Percentiles rank a stretch among this genome's conserved stretches.
phyloP scores from a whole-genome alignment of 805 yeast species.

The Schizosaccharomyces lindneri region DNA sequence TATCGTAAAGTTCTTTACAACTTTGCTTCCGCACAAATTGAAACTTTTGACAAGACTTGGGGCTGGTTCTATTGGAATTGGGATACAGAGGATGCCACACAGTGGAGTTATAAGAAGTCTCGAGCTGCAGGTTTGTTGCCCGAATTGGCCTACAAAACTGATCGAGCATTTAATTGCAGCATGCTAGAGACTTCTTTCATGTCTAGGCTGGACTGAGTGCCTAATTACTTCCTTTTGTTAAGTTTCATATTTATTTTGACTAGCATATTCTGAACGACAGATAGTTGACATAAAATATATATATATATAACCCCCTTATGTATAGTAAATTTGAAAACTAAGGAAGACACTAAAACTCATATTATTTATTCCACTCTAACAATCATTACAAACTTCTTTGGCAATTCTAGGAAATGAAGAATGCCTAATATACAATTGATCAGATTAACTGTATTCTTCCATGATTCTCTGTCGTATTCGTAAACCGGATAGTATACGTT shows the following conservation, averaged over 20 bases:
- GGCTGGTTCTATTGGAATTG: conserved; percentile 68
- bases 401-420: not conserved
- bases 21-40: conserved; percentile 61
- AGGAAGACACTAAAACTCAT: too few relatives aligned
- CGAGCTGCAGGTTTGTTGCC: conserved; percentile 12
- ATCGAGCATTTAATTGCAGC: not conserved
- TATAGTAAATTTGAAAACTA: too few relatives aligned
- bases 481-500: not conserved
- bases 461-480: not conserved
- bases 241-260: too few relatives aligned
- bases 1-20: conserved; percentile 32
- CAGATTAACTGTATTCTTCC: not conserved
- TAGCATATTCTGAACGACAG: too few relatives aligned
- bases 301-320: too few relatives aligned
- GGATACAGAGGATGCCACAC: conserved; percentile 19
- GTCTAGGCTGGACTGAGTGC: too few relatives aligned
- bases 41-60: conserved; percentile 38
- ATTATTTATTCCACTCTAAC: too few relatives aligned
- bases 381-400: too few relatives aligned
- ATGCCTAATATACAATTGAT: not conserved
- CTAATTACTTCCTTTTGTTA: too few relatives aligned
- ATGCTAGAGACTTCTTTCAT: not conserved
- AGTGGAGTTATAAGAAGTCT: conserved; percentile 15
- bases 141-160: conserved; percentile 9
- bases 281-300: too few relatives aligned